phyloP scores from a whole-genome alignment of 2,329 filamentous ascomycete species.

The Alternaria longipes region DNA sequence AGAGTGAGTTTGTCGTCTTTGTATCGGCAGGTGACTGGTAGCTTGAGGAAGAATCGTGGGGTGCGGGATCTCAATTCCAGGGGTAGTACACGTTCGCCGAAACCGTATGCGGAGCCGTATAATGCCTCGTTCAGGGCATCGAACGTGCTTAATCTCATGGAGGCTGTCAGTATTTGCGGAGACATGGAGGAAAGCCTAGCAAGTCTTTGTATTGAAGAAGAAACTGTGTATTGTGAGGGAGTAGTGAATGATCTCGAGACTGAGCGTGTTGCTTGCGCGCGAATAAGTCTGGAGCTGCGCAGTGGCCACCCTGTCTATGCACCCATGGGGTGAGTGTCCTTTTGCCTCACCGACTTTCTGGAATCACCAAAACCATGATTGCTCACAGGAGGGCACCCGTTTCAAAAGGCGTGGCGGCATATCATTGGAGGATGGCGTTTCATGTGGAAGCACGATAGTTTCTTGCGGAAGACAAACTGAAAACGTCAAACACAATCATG shows the following conservation, averaged over 20 bases:
- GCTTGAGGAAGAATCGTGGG: conserved; percentile 3
- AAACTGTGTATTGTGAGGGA: too few relatives aligned
- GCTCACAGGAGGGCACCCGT: background rate
- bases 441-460: background rate
- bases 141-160: background rate
- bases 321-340: background rate
- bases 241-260: background rate
- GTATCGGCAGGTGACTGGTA: conserved; percentile 11
- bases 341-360: background rate
- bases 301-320: background rate
- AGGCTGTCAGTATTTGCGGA: background rate
- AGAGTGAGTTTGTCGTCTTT: conserved; percentile 6
- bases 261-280: background rate
- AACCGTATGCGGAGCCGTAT: conserved; percentile 13
- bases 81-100: conserved; percentile 6
- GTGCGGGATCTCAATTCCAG: conserved; percentile 9
- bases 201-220: background rate
- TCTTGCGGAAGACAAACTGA: background rate
- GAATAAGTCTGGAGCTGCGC: background rate
- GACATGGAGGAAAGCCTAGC: background rate
- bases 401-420: background rate
- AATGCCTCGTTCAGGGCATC: background rate
- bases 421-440: background rate
- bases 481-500: background rate
- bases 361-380: background rate